Conservation (phyloP, 2,329 filamentous ascomycete species). For the Thermomyces lanuginosus region DNA sequence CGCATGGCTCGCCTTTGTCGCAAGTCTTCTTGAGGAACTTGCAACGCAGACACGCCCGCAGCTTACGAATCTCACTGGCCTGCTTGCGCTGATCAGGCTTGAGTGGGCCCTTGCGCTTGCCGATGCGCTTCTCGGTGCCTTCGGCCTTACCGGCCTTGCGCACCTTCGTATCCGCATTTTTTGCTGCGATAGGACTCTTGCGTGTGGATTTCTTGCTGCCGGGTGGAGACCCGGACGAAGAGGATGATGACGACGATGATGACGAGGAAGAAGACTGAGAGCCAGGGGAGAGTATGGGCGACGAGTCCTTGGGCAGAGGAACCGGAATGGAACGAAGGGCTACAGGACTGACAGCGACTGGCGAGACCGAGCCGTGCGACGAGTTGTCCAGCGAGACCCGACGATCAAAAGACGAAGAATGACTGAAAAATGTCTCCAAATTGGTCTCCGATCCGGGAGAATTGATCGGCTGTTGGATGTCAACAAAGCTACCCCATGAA, state of each 20-base stretch:
- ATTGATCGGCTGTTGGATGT: constrained; percentile 63
- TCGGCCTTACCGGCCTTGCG: constrained; percentile 74
- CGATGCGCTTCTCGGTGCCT: constrained; percentile 77
- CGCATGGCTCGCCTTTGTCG: constrained; percentile 92
- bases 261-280: constrained; percentile 42
- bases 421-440: constrained; percentile 38
- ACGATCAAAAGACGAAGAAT: constrained; percentile 22
- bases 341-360: constrained; percentile 46
- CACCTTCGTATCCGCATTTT: constrained; percentile 69
- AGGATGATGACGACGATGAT: constrained; percentile 46
- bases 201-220: constrained; percentile 48
- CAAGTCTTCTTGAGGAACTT: constrained; percentile 99
- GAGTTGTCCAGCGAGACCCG: constrained; percentile 26
- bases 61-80: constrained; percentile 88
- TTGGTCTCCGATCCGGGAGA: constrained; percentile 69
- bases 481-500: constrained; percentile 66
- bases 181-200: constrained; percentile 62
- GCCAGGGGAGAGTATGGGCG: constrained; percentile 42
- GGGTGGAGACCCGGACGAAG: constrained; percentile 46
- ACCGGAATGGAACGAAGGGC: constrained; percentile 49
- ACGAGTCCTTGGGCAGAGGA: constrained; percentile 31
- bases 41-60: constrained; percentile 83
- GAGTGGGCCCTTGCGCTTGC: constrained; percentile 74
- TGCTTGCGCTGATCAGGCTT: constrained; percentile 89
- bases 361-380: constrained; percentile 28